Conservation (phyloP, 345 rosid genomes). For the Lepidium sativum region DNA sequence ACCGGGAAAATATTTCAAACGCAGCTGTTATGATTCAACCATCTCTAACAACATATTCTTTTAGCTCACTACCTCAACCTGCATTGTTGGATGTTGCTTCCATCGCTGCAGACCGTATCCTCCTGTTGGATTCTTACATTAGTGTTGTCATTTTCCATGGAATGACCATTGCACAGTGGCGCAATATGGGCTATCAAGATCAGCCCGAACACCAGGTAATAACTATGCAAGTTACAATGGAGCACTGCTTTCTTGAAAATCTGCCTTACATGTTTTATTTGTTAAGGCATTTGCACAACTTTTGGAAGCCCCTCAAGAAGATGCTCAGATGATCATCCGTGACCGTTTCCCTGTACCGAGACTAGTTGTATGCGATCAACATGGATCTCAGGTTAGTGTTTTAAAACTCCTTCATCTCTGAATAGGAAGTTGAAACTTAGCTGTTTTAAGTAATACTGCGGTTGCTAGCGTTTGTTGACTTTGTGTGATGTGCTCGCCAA, state of each 20-base stretch:
- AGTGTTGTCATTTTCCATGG: slow-evolving; percentile 95
- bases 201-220: slow-evolving; percentile 88
- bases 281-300: slow-evolving; percentile 54
- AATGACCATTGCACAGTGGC: slow-evolving; percentile 99
- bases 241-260: not conserved
- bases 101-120: slow-evolving; percentile 83
- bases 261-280: slow-evolving; percentile 3
- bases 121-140: slow-evolving; percentile 87
- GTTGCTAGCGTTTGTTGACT: not conserved
- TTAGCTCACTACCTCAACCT: slow-evolving; percentile 77
- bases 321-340: slow-evolving; percentile 58
- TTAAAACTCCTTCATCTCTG: not conserved
- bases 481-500: not conserved
- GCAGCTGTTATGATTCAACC: slow-evolving; percentile 73
- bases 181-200: slow-evolving; percentile 88
- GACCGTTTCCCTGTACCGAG: slow-evolving; percentile 97
- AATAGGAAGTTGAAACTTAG: not conserved
- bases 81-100: slow-evolving; percentile 96
- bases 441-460: not conserved
- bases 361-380: slow-evolving; percentile 96
- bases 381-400: slow-evolving; percentile 91
- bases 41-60: slow-evolving; percentile 81
- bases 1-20: slow-evolving; percentile 24
- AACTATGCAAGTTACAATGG: not conserved
- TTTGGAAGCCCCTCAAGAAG: slow-evolving; percentile 80